Evolutionary conservation across 805 yeast genomes (phyloP), one percentile per base, ranked within the genome.

Genomic region (Myxozyma neglecta): DNA sequence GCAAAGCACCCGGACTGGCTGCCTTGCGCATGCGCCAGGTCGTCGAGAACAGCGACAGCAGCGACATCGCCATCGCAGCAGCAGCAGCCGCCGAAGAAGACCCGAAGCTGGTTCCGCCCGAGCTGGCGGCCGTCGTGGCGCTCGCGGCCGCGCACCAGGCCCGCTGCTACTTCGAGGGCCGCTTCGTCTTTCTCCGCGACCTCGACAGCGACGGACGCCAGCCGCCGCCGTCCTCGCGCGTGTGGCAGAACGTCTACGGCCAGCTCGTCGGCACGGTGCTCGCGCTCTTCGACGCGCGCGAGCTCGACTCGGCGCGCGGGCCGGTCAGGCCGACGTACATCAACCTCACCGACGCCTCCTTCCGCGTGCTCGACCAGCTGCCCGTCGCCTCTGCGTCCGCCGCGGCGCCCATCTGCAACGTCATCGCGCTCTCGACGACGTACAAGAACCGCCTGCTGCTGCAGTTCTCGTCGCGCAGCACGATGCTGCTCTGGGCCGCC

Each of bases 171-270:
- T 79, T 77, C 49, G 82, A 79, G 56, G 88, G 89, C 20, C 74
- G 74, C 69, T 81, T 78, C 70, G 76, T 77, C 77, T 62, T 78
- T 14, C 72, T 78, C 13, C 68, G 72, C 68, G 73, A 75, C 73
- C 70, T 77, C 51, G 75, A 70, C 56, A 83, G 89, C 32, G 97
- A 93, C 68, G 99, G 99, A 8, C 82, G 86, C n/a, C n/a, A n/a
- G 59, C 92, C 97, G 0, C 74, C 77, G 3, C 85, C 87, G 40
- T 13, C 9, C 0, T 89, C 87, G 53, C 80, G 97, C 50, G 81
- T 82, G 69, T 94, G 99, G 99, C 80, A 82, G 57, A 97, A 94
- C 75, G 97, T 92, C 29, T 94, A 89, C 73, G 98, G 96, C 48
- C 90, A 89, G 14, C 78, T 94, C 46, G 85, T 90, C 3, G 99